These are phyloP conservation scores for Aspergillus udagawae DNA, from an alignment of 2,329 filamentous ascomycete species.

Conservation along the genomic window DNA sequence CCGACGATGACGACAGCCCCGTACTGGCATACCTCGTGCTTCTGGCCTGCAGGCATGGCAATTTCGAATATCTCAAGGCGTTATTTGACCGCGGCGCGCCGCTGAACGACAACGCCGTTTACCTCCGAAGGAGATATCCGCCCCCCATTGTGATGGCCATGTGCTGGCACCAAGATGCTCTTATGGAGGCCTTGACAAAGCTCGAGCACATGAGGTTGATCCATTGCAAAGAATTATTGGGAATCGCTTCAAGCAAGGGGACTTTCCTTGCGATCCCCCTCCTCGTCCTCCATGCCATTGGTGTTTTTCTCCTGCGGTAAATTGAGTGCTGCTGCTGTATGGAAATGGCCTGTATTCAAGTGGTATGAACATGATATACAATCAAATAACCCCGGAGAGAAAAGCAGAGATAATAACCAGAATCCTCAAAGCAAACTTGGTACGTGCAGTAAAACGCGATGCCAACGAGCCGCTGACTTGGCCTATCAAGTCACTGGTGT, in stretches of 20 bases:
- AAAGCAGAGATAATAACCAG: no score
- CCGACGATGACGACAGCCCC: not conserved
- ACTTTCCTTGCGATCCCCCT: not conserved
- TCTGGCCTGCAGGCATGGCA: not conserved
- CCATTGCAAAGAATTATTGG: not conserved
- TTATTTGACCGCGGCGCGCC: not conserved
- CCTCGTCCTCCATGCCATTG: not conserved
- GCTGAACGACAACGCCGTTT: not conserved
- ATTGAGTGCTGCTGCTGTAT: not conserved
- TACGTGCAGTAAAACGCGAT: no score
- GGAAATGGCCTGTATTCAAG: not conserved
- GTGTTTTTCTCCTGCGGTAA: not conserved
- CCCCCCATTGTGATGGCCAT: not conserved
- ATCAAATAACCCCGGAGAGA: no score
- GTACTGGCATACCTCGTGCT: not conserved
- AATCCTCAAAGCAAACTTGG: no score
- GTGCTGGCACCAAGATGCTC: not conserved
- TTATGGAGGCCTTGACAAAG: not conserved
- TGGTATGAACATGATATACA: no score
- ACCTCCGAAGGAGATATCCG: not conserved
- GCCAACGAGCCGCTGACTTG: no score
- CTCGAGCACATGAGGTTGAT: not conserved
- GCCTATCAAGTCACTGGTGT: no score
- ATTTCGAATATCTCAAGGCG: not conserved
- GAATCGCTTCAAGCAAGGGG: not conserved